Percentiles rank a stretch among this genome's conserved stretches.
Conservation (phyloP, 1,284 basidiomycete genomes). For the Cutaneotrichosporon dermatis region DNA sequence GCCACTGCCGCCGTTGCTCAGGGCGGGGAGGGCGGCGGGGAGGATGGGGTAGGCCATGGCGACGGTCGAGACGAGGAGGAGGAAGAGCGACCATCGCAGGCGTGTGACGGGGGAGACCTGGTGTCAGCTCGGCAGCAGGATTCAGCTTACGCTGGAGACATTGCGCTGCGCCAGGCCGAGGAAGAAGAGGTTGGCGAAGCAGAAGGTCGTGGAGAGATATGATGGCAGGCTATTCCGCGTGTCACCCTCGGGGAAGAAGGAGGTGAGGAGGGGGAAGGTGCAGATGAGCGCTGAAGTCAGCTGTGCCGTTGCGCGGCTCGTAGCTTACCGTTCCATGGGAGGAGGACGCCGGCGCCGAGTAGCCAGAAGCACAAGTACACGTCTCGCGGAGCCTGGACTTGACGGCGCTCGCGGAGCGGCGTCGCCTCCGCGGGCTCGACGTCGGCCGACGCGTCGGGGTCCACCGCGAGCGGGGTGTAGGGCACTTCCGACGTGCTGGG, state of each 20-base stretch:
- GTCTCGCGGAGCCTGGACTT: background rate
- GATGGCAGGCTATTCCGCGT: conserved; percentile 35
- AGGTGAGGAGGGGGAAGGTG: conserved; percentile 40
- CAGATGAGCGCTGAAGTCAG: conserved; percentile 43
- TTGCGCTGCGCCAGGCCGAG: conserved; percentile 44
- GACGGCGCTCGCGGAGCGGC: no score
- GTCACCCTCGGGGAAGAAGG: conserved; percentile 33
- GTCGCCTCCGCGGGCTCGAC: no score
- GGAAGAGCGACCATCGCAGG: conserved; percentile 34
- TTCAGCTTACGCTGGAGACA: conserved; percentile 35
- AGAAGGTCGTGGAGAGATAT: conserved; percentile 41
- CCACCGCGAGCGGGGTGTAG: no score
- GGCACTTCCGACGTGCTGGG: no score
- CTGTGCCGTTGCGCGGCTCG: background rate
- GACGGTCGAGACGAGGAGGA: conserved; percentile 29
- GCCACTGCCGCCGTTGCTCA: conserved; percentile 13
- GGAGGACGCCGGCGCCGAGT: conserved; percentile 45
- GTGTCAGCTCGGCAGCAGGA: conserved; percentile 3
- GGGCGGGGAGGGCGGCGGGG: conserved; percentile 32
- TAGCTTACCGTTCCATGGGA: conserved; percentile 47
- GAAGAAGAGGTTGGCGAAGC: conserved; percentile 46
- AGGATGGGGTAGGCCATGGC: conserved; percentile 41
- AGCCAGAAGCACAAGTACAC: conserved; percentile 45
- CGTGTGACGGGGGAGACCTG: conserved; percentile 35
- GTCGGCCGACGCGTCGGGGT: no score